Base-by-base conservation (phyloP, 495 filamentous ascomycete genomes). In the Trichoderma reesei region DNA sequence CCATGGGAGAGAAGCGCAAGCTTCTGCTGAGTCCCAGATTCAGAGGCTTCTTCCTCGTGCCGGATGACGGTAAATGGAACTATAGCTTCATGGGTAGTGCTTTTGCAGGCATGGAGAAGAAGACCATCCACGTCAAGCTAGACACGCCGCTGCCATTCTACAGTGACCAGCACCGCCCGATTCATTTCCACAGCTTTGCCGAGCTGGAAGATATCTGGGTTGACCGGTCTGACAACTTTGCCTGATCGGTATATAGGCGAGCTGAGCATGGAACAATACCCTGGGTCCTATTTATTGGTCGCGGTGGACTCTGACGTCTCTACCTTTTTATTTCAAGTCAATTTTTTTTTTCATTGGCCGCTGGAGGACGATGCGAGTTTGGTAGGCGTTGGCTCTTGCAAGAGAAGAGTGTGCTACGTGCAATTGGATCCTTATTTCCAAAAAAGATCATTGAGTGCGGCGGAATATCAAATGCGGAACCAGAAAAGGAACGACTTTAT, bases 31-130 rank as follows among this genome's bases (percentile, higher is more conserved):
- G 88, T 69, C 92, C 97, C 73, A 89, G 89, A 74, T 93, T 96
- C 68, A 84, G 89, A 69, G 95, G 95, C 34, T 96, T 90, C 76
- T 98, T 98, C 84, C 76, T 99, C 65, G 91, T 96, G 16, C 95
- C 95, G 14, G 95, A 98, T 66, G 87, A 86, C 38, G 87, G 87
- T 56, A 81, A 89, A 33, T 99, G 95, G 95, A 99, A 99, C 75
- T 99, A 96, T 75, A 94, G 89, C 73, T 98, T 98, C 79, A 92
- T 97, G 86, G 94, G 94, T 44, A 90, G 87, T 65, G 84, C 84
- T 16, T 99, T 97, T 72, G 85, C 86, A 56, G 85, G 83, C 20
- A 69, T 95, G 62, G 93, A 97, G 80, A 96, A 96, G 85, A 91
- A 89, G 75, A 80, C 86, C 37, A 83, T 94, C 60, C 86, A 90